Evolutionary conservation across 1,284 basidiomycete species (phyloP), one percentile per base, ranked within the genome.

Genomic region (Cyathus olla): DNA sequence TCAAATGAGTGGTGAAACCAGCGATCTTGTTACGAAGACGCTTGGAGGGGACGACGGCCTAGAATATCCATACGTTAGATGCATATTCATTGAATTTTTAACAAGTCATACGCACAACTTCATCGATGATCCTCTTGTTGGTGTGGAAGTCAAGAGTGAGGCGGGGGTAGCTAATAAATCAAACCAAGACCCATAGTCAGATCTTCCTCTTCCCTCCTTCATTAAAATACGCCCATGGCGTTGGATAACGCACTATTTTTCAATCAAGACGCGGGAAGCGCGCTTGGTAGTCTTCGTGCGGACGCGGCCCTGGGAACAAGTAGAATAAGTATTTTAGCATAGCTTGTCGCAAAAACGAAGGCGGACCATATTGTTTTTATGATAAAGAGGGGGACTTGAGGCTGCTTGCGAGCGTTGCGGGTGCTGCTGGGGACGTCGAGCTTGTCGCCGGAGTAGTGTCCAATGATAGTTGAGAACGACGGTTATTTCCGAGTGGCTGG

Each of bases 281-380:
- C 97, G 95, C 91, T 99, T 99, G 82, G 97, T 97, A 72, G 97
- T 99, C 89, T 99, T 99, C 76, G 97, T 99, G 79, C 97, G 95
- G 87, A 99, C 97, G 78, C 97, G 96, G 85, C 98, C 98, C 97
- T 47, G 21, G 2, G 4, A 3, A 47, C 44, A 47, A 15, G 10
- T 11, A 47, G 15, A 5, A 26, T 26, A 3, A 15, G n/a, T 21
- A 26, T 4, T 26, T 42, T 47, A n/a, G 10, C 5, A n/a, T 21
- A n/a, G 44, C n/a, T 21, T 15, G n/a, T 17, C 21, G 26, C n/a
- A 26, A 47, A 11, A n/a, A 17, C n/a, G 44, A 26, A 11, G 44
- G 44, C 44, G 44, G 44, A 49, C 28, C 31, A 35, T 35, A 13
- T 35, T 35, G 31, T 35, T 6, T 35, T 35, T 35, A 8, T 13